Base-by-base conservation (phyloP, 148 eudicot genomes). In the Silene uniflora region DNA sequence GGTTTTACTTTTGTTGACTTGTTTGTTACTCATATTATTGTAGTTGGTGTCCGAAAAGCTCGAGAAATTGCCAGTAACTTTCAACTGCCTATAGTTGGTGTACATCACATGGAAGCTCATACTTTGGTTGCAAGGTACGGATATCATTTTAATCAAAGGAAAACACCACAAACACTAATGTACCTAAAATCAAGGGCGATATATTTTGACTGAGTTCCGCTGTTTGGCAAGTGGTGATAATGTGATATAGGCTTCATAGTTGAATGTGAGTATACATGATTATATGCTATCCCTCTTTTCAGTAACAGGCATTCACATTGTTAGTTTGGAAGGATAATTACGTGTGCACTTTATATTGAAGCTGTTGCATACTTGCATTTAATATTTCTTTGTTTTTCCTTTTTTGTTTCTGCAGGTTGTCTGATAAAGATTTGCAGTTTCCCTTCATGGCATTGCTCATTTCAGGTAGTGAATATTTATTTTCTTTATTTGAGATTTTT, bases 101-200 rank as follows among this genome's bases (percentile, higher is more conserved):
- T 95, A 21, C 98, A 95, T 84, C 98, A 95, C 78, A 95, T 95
- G 98, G 98, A 95, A 84, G 98, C 98, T 84, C 98, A 95, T 81
- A 88, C 98, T 81, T 87, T 95, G 79, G 94, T 95, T 23, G 97
- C 96, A 71, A 92, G 99, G 99, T 90, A 90, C 62, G 56, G 24
- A 17, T 13, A 52, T 17, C 14, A 67, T 23, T 32, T 62, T 23
- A 32, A 47, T 24, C 47, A 1, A n/a, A 54, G 61, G 39, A 55
- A 52, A 71, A 49, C 73, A 17, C 21, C 44, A 24, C 21, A 68
- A 25, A 25, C 25, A 52, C 39, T 16, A 14, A 7, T 71, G 18
- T 46, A 21, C 27, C 61, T 55, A 52, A 54, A 54, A 24, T 52
- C 14, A 13, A 49, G 7, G 14, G 13, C 54, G 12, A 17, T 13